Evolutionary conservation across 2,329 filamentous ascomycete species (phyloP).

Genomic region (Blastomyces silverae): DNA sequence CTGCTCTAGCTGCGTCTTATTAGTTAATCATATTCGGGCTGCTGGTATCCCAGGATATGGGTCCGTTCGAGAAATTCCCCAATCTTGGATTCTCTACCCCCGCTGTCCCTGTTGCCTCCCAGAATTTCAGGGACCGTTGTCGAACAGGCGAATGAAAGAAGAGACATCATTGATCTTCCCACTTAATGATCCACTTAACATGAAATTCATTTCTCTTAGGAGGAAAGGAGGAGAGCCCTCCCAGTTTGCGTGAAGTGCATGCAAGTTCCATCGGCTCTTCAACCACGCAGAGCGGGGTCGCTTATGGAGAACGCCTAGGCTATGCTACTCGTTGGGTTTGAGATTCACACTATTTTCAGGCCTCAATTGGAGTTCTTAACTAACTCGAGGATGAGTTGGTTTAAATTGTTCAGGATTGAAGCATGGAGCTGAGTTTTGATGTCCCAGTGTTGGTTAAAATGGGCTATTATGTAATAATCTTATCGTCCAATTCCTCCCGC

Average conservation of each 20-base stretch:
- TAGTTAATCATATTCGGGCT: not conserved
- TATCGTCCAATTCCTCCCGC: too few relatives aligned
- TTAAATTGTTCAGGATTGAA: not conserved
- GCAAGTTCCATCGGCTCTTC: not conserved
- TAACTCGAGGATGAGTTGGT: not conserved
- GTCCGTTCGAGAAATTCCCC: not conserved
- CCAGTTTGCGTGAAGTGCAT: not conserved
- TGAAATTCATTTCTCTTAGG: not conserved
- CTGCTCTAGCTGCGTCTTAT: not conserved
- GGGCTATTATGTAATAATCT: too few relatives aligned
- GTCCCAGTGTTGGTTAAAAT: too few relatives aligned
- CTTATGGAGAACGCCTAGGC: not conserved
- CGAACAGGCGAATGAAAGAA: not conserved
- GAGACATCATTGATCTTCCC: not conserved
- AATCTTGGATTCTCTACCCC: not conserved
- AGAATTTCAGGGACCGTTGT: not conserved
- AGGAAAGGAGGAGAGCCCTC: not conserved
- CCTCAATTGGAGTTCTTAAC: not conserved
- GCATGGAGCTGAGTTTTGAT: too few relatives aligned
- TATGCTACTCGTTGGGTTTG: not conserved
- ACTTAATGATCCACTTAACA: not conserved
- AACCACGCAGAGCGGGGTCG: not conserved
- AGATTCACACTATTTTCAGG: not conserved
- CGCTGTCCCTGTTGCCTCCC: not conserved
- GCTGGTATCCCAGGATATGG: not conserved